These are phyloP conservation scores for Cladosporium velox DNA, from an alignment of 2,329 filamentous ascomycete species.

Conservation along the genomic window DNA sequence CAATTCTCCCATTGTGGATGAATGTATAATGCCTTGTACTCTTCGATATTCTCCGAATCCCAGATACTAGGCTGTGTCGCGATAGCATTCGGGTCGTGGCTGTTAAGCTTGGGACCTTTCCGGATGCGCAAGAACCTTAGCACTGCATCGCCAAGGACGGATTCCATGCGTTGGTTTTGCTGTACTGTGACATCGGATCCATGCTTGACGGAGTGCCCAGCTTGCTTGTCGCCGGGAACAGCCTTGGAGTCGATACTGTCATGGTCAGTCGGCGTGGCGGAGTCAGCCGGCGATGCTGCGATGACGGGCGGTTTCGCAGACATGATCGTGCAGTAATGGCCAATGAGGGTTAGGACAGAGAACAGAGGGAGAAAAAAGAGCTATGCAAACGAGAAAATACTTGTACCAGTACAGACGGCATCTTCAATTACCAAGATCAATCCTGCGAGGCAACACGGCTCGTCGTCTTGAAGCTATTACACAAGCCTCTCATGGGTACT, in stretches of 20 bases:
- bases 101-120: not conserved
- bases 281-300: not conserved
- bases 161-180: not conserved
- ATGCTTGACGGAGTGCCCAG: not conserved
- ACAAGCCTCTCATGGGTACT: not conserved
- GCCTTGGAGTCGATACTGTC: not conserved
- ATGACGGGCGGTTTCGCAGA: not conserved
- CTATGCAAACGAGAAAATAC: not conserved
- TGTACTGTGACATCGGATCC: not conserved
- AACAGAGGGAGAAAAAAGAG: not conserved
- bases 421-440: not conserved
- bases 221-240: not conserved
- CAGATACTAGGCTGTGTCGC: slow-evolving; percentile 4
- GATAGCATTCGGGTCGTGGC: slow-evolving; percentile 4
- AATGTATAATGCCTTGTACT: not conserved
- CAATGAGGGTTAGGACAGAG: not conserved
- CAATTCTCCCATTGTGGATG: slow-evolving; percentile 4
- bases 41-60: not conserved
- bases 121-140: slow-evolving; percentile 1
- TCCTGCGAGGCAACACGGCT: not conserved
- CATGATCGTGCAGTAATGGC: not conserved
- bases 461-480: not conserved
- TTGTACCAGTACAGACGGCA: not conserved
- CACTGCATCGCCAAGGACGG: not conserved
- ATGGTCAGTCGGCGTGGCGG: not conserved